phyloP scores from a whole-genome alignment of 2,329 filamentous ascomycete genomes.

The Phialemonium atrogriseum region DNA sequence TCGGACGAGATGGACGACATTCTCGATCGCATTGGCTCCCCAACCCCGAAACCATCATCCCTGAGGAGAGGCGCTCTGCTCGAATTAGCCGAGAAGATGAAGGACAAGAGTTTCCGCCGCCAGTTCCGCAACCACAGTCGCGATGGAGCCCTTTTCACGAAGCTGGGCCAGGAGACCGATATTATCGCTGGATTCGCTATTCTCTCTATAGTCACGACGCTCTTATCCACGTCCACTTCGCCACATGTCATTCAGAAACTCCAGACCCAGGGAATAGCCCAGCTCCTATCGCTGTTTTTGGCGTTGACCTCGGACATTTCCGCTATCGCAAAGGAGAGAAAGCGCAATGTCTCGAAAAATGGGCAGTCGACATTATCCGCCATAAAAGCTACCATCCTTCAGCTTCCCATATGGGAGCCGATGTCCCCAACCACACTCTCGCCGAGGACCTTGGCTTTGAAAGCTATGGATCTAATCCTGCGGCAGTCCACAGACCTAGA shows the following conservation, averaged over 20 bases:
- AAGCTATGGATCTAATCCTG: conserved; percentile 51
- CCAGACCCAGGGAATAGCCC: conserved; percentile 42
- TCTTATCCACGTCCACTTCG: conserved; percentile 53
- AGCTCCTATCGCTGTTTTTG: conserved; percentile 49
- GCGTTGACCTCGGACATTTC: conserved; percentile 44
- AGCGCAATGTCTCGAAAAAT: conserved; percentile 60
- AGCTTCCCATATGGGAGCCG: conserved; percentile 53
- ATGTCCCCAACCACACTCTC: conserved; percentile 43
- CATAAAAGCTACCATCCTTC: conserved; percentile 44
- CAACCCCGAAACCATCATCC: conserved; percentile 36
- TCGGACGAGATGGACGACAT: conserved; percentile 59
- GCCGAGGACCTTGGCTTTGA: conserved; percentile 55
- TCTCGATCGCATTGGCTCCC: conserved; percentile 49
- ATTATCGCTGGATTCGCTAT: conserved; percentile 55
- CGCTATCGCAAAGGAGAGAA: conserved; percentile 54
- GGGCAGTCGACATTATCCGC: conserved; percentile 47
- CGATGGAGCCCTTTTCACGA: conserved; percentile 58
- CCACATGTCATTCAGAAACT: conserved; percentile 52
- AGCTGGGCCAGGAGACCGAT: conserved; percentile 52
- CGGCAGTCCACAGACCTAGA: conserved; percentile 40
- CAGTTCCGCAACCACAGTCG: conserved; percentile 70
- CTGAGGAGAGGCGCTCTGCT: conserved; percentile 50
- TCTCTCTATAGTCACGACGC: conserved; percentile 51
- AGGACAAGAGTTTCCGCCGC: conserved; percentile 53
- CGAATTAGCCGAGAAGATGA: conserved; percentile 51